Evolutionary conservation across 2,329 filamentous ascomycete genomes (phyloP).

Genomic region (Verticillium nonalfalfae): DNA sequence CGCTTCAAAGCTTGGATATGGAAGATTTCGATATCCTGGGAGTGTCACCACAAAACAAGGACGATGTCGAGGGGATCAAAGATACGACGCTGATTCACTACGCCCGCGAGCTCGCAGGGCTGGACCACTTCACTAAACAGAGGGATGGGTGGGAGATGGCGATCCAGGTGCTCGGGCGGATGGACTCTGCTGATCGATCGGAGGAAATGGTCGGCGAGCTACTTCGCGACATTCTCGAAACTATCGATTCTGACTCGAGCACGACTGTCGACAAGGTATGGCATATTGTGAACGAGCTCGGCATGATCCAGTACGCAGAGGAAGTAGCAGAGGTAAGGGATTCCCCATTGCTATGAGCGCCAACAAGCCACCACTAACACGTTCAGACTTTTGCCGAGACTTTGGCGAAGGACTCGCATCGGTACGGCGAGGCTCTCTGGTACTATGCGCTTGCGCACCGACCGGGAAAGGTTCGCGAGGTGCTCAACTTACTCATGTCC

Average conservation of each 20-base stretch:
- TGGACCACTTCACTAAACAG: slow-evolving; percentile 38
- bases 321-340: slow-evolving; percentile 70
- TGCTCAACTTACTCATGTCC: slow-evolving; percentile 80
- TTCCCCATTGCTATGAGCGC: neutral
- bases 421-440: slow-evolving; percentile 80
- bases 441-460: slow-evolving; percentile 87
- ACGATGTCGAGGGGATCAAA: slow-evolving; percentile 61
- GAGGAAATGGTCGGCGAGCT: slow-evolving; percentile 70
- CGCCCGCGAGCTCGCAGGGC: slow-evolving; percentile 58
- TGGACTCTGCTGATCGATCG: slow-evolving; percentile 67
- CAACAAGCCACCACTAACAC: slow-evolving; percentile 15
- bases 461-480: slow-evolving; percentile 71
- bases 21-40: slow-evolving; percentile 81
- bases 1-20: slow-evolving; percentile 65
- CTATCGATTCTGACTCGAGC: slow-evolving; percentile 58
- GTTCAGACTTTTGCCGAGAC: slow-evolving; percentile 74
- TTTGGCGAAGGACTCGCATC: slow-evolving; percentile 63
- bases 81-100: slow-evolving; percentile 76
- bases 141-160: slow-evolving; percentile 86
- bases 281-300: slow-evolving; percentile 68
- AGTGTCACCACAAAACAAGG: slow-evolving; percentile 51
- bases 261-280: slow-evolving; percentile 77
- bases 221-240: slow-evolving; percentile 58
- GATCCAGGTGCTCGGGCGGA: slow-evolving; percentile 72
- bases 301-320: slow-evolving; percentile 72